Conservation (phyloP, 192 early-diverging fungal species). For the Podila minutissima region DNA sequence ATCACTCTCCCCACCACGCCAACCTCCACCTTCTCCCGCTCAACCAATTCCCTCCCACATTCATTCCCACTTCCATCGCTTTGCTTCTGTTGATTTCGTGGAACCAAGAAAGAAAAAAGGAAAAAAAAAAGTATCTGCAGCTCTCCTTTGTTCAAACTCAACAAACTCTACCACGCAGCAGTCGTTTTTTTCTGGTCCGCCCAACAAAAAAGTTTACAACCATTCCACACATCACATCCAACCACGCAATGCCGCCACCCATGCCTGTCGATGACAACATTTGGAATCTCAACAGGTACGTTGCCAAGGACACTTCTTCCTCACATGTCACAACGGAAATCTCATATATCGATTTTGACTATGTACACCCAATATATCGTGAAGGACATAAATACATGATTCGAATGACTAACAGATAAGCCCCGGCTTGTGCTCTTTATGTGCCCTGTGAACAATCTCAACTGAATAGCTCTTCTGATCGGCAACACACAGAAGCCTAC, state of each 20-base stretch:
- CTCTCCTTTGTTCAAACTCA: too few species aligned
- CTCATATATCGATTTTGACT: not conserved
- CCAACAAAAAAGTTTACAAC: too few species aligned
- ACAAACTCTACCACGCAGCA: too few species aligned
- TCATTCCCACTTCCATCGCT: not conserved
- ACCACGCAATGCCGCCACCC: conserved; percentile 29
- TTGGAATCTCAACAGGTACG: conserved; percentile 50
- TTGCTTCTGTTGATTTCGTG: too few species aligned
- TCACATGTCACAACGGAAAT: too few species aligned
- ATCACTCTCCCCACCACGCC: not conserved
- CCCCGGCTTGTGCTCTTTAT: not conserved
- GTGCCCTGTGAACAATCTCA: not conserved
- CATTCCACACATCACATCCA: not conserved
- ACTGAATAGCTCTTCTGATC: conserved; percentile 40
- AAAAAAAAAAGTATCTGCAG: too few species aligned
- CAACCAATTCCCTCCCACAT: not conserved
- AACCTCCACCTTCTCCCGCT: not conserved
- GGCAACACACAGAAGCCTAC: conserved; percentile 47
- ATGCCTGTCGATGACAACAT: conserved; percentile 53
- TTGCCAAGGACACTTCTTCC: not conserved
- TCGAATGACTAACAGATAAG: conserved; percentile 38
- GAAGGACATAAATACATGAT: too few species aligned
- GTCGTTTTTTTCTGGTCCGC: too few species aligned
- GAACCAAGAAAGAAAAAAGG: too few species aligned
- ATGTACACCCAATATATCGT: not conserved